Evolutionary conservation across 2,329 filamentous ascomycete species (phyloP), one percentile per base, ranked within the genome.

Genomic region (Tolypocladium ovalisporum): DNA sequence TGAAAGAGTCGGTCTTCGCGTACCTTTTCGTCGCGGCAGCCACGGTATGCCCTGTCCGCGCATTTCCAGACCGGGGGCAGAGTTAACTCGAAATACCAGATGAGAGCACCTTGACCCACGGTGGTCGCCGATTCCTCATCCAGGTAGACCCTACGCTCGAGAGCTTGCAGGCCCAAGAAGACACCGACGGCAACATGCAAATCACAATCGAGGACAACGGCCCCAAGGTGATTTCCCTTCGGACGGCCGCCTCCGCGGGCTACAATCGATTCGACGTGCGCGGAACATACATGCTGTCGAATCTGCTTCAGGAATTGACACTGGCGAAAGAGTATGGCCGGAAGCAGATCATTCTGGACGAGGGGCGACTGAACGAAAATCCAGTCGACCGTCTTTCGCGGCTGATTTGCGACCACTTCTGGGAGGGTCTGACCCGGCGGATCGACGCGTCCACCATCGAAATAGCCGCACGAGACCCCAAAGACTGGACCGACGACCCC

Each of bases 161-260:
- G 67, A 86, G 83, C 59, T 79, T 99, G 51, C 79, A 90, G 60
- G 83, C 84, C 40, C 88, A 93, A 63, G 94, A 99, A 72, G 94
- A 99, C 68, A 95, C 92, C 35, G 92, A 99, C 73, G 79, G 83
- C 57, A 97, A 99, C 72, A 89, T 90, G 79, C 92, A 97, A 72
- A 99, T 99, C 71, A 99, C 94, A 35, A 96, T 97, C 65, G 94
- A 97, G 68, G 94, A 99, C 74, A 82, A 84, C 62, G 94, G 94
- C 0, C 93, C 94, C 54, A 99, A 97, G 81, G 87, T 90, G 52
- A 81, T 97, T 56, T 87, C 88, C 40, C 77, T 97, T 40, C 88
- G 90, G 62, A 97, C 93, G 3, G 88, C 89, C 34, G 87, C 83
- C 27, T 97, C 92, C 39, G 90, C 88, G 64, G 93, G 92, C 47